Percentiles rank a stretch among this genome's conserved stretches.
Conservation (phyloP, 2,329 filamentous ascomycete species). For the Cadophora luteo-olivacea region DNA sequence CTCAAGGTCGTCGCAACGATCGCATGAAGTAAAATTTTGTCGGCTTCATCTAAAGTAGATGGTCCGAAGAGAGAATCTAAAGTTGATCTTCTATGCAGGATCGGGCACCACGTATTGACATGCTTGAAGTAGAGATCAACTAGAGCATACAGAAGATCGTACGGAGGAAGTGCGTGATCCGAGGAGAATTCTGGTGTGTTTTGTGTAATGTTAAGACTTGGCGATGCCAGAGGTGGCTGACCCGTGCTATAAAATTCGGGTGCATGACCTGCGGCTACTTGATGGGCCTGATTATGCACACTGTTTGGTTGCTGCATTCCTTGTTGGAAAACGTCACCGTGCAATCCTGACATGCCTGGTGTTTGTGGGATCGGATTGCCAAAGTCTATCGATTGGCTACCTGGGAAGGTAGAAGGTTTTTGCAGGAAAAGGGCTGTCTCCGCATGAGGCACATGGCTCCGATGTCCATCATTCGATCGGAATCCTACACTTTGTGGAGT, state of each 20-base stretch:
- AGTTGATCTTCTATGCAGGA: conserved; percentile 84
- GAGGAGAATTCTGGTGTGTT: conserved; percentile 54
- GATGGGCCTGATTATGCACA: conserved; percentile 32
- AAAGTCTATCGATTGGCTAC: conserved; percentile 58
- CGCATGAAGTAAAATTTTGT: conserved; percentile 82
- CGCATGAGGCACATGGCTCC: conserved; percentile 57
- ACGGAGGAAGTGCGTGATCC: conserved; percentile 75
- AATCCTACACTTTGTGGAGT: conserved; percentile 61
- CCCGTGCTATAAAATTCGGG: conserved; percentile 44
- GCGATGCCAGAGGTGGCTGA: conserved; percentile 59
- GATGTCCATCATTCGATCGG: conserved; percentile 55
- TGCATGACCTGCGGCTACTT: conserved; percentile 34
- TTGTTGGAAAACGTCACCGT: conserved; percentile 57
- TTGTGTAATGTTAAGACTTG: conserved; percentile 59
- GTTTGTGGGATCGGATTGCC: conserved; percentile 51
- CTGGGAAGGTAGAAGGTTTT: conserved; percentile 59
- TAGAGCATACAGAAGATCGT: conserved; percentile 74
- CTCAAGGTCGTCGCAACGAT: conserved; percentile 88
- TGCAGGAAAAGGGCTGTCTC: conserved; percentile 68
- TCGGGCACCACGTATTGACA: conserved; percentile 86
- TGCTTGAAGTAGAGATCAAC: conserved; percentile 82
- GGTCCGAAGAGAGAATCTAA: conserved; percentile 83
- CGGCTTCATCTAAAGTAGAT: conserved; percentile 77
- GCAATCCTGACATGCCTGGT: conserved; percentile 51
- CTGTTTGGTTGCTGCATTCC: conserved; percentile 47